These are phyloP conservation scores for Pterula multifida DNA, from an alignment of 1,284 basidiomycete genomes.

Conservation along the genomic window DNA sequence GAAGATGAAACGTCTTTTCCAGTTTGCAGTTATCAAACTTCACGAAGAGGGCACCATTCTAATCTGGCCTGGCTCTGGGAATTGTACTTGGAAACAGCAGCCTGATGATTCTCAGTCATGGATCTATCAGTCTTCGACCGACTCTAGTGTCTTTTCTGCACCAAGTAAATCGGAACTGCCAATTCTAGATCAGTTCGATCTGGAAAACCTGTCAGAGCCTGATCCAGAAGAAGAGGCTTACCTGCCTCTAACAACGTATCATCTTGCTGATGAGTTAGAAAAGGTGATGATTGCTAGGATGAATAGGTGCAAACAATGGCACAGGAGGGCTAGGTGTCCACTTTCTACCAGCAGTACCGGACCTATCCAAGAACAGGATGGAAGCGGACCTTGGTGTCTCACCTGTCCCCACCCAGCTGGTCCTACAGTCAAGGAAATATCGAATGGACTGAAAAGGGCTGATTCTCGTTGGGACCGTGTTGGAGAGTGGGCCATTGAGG, in stretches of 20 bases:
- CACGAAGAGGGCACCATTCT: background rate
- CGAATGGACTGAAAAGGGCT: background rate
- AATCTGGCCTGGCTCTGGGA: background rate
- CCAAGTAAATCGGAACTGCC: background rate
- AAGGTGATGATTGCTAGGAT: background rate
- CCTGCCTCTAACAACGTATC: background rate
- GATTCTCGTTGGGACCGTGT: background rate
- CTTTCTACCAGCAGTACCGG: background rate
- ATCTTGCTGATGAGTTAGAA: background rate
- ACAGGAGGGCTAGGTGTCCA: background rate
- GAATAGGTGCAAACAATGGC: background rate
- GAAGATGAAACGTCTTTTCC: conserved; percentile 1
- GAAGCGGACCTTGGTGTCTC: background rate
- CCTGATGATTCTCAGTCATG: background rate
- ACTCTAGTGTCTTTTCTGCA: background rate
- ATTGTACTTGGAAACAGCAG: background rate
- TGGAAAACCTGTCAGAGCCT: background rate
- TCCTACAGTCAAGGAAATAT: background rate
- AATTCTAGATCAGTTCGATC: background rate
- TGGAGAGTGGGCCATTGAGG: background rate
- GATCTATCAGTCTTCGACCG: background rate
- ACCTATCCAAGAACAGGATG: background rate
- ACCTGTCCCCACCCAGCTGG: background rate
- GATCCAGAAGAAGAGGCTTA: background rate
- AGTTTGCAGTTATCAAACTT: background rate